phyloP scores from a whole-genome alignment of 371 early-diverging fungal genomes.

The Apophysomyces sp. region DNA sequence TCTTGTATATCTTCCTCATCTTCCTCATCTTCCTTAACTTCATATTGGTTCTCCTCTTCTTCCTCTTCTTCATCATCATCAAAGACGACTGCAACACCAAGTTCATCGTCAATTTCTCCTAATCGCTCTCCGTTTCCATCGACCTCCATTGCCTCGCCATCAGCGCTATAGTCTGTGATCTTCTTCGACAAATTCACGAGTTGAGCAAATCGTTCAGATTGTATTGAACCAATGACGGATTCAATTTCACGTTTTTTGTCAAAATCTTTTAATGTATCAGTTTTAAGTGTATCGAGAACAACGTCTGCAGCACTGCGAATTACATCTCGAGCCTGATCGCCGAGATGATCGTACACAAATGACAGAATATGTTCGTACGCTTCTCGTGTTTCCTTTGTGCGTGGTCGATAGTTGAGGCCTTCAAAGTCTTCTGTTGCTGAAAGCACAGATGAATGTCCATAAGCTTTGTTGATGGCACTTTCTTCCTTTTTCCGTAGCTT shows the following conservation, averaged over 20 bases:
- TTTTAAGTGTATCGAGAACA: slow-evolving; percentile 81
- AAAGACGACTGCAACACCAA: slow-evolving; percentile 79
- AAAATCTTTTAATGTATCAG: slow-evolving; percentile 82
- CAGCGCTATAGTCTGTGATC: slow-evolving; percentile 83
- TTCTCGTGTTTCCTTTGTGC: slow-evolving; percentile 91
- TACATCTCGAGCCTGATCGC: slow-evolving; percentile 89
- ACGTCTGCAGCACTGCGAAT: slow-evolving; percentile 90
- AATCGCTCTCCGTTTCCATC: slow-evolving; percentile 44
- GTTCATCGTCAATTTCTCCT: slow-evolving; percentile 70
- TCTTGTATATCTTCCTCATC: slow-evolving; percentile 36
- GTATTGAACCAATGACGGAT: slow-evolving; percentile 62
- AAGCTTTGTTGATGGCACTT: slow-evolving; percentile 59
- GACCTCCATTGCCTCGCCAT: slow-evolving; percentile 50
- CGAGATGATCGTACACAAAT: slow-evolving; percentile 78
- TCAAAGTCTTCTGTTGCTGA: slow-evolving; percentile 92
- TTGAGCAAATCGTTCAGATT: slow-evolving; percentile 81
- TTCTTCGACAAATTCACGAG: slow-evolving; percentile 90
- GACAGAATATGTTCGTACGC: slow-evolving; percentile 88
- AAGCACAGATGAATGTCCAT: slow-evolving; percentile 83
- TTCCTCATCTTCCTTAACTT: slow-evolving; percentile 58
- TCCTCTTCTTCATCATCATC: slow-evolving; percentile 73
- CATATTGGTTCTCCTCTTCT: slow-evolving; percentile 59
- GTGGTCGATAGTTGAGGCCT: slow-evolving; percentile 85
- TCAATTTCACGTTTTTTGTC: slow-evolving; percentile 89
- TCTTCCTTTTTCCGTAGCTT: slow-evolving; percentile 62